phyloP scores from a whole-genome alignment of 352 stramenopile species.

The Globisporangium nodosum region DNA sequence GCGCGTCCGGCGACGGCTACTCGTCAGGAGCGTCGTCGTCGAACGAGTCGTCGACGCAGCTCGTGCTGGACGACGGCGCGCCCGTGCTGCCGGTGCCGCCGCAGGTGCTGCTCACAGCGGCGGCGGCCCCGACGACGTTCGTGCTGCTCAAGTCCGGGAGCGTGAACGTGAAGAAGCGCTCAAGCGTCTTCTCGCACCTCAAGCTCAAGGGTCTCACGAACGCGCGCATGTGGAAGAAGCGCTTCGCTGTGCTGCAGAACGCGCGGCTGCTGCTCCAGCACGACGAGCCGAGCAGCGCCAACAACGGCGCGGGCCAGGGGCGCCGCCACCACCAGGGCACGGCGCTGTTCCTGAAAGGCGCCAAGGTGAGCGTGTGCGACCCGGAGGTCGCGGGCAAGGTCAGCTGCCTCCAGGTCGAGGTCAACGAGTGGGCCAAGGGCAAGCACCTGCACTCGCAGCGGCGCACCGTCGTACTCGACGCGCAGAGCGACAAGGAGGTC shows the following conservation, averaged over 20 bases:
- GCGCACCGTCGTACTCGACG: conserved; percentile 65
- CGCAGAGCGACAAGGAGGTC: conserved; percentile 70
- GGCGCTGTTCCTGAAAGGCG: conserved; percentile 63
- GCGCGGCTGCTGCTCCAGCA: conserved; percentile 63
- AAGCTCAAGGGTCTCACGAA: conserved; percentile 58
- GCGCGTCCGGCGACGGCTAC: neutral
- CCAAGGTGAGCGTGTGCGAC: conserved; percentile 69
- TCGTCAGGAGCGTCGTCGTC: conserved; percentile 3
- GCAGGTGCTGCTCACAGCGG: conserved; percentile 8
- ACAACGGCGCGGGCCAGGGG: no score
- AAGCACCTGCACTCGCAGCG: conserved; percentile 56
- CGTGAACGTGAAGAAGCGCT: conserved; percentile 79
- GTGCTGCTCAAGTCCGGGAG: conserved; percentile 53
- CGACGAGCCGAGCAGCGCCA: conserved; percentile 35
- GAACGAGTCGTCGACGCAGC: conserved; percentile 9
- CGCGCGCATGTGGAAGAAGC: conserved; percentile 71
- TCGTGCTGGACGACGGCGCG: conserved; percentile 4
- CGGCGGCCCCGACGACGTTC: conserved; percentile 26
- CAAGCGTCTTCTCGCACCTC: conserved; percentile 70
- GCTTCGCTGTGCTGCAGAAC: conserved; percentile 74
- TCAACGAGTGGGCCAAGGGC: conserved; percentile 78
- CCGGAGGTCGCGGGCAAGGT: conserved; percentile 65
- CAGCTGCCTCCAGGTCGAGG: conserved; percentile 83
- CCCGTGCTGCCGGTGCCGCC: neutral
- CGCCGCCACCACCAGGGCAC: conserved; percentile 27